phyloP scores from a whole-genome alignment of 192 early-diverging fungal species.

The Podila epicladia region DNA sequence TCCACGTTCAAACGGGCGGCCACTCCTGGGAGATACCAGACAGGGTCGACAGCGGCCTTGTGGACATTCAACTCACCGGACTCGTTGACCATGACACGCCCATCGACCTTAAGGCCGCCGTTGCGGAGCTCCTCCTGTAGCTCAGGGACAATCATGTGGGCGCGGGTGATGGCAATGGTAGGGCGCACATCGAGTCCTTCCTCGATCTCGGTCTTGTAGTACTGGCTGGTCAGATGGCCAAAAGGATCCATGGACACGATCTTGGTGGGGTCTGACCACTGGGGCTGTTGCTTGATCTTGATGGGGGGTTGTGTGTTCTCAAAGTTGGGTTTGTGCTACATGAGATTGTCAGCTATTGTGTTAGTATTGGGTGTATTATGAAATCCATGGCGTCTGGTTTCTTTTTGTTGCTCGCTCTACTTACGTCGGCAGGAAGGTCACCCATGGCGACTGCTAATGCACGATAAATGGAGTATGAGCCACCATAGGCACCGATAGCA shows the following conservation, averaged over 20 bases:
- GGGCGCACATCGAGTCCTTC: slow-evolving; percentile 86
- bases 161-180: slow-evolving; percentile 91
- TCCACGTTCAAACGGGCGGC: slow-evolving; percentile 88
- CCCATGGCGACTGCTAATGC: slow-evolving; percentile 92
- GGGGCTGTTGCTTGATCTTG: slow-evolving; percentile 77
- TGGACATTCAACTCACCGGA: slow-evolving; percentile 86
- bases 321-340: slow-evolving; percentile 85
- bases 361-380: not conserved
- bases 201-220: slow-evolving; percentile 69
- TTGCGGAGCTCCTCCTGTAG: slow-evolving; percentile 77
- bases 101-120: slow-evolving; percentile 78
- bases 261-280: slow-evolving; percentile 86
- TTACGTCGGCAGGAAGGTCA: slow-evolving; percentile 67
- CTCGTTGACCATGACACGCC: slow-evolving; percentile 81
- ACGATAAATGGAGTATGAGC: slow-evolving; percentile 91
- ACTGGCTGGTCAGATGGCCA: slow-evolving; percentile 80
- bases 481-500: slow-evolving; percentile 95
- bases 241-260: slow-evolving; percentile 96
- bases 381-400: not conserved
- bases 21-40: slow-evolving; percentile 95
- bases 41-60: slow-evolving; percentile 95
- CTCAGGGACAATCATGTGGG: slow-evolving; percentile 96
- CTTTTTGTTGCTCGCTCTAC: not conserved
- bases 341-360: not conserved
- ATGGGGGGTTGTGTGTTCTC: slow-evolving; percentile 88